Evolutionary conservation across 2,329 filamentous ascomycete genomes (phyloP).

Genomic region (Penicillium janthinellum): DNA sequence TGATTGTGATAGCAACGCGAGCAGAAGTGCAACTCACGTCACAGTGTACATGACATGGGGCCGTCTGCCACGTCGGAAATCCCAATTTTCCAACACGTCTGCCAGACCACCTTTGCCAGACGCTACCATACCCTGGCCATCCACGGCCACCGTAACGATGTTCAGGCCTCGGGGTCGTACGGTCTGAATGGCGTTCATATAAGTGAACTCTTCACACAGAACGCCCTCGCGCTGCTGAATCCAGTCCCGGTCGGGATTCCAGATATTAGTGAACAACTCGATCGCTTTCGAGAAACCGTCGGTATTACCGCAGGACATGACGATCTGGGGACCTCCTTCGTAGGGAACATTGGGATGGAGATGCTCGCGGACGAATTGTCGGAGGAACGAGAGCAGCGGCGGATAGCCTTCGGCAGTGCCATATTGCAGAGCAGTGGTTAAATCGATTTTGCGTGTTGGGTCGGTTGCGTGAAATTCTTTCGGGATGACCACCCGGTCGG

Average conservation of each 20-base stretch:
- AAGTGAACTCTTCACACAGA: conserved; percentile 78
- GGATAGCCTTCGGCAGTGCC: conserved; percentile 80
- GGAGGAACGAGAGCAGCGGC: conserved; percentile 73
- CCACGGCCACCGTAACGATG: conserved; percentile 72
- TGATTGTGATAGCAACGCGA: not conserved
- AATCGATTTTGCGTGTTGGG: conserved; percentile 71
- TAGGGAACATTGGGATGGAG: conserved; percentile 84
- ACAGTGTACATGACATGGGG: conserved; percentile 90
- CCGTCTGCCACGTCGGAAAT: conserved; percentile 69
- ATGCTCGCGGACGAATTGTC: conserved; percentile 73
- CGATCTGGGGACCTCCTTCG: conserved; percentile 70
- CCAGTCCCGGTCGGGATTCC: conserved; percentile 69
- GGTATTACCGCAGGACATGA: conserved; percentile 79
- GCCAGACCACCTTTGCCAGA: conserved; percentile 71
- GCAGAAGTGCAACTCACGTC: conserved; percentile 61
- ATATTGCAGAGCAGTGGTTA: conserved; percentile 83
- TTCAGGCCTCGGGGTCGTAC: conserved; percentile 70
- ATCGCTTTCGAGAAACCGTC: conserved; percentile 82
- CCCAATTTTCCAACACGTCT: conserved; percentile 82
- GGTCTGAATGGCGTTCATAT: conserved; percentile 73
- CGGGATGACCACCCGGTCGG: conserved; percentile 69
- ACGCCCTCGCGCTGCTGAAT: conserved; percentile 72
- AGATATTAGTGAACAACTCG: conserved; percentile 73
- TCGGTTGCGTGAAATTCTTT: conserved; percentile 64
- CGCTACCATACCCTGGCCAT: conserved; percentile 77